Evolutionary conservation across 1,284 basidiomycete species (phyloP).

Genomic region (Rhizoctonia solani): DNA sequence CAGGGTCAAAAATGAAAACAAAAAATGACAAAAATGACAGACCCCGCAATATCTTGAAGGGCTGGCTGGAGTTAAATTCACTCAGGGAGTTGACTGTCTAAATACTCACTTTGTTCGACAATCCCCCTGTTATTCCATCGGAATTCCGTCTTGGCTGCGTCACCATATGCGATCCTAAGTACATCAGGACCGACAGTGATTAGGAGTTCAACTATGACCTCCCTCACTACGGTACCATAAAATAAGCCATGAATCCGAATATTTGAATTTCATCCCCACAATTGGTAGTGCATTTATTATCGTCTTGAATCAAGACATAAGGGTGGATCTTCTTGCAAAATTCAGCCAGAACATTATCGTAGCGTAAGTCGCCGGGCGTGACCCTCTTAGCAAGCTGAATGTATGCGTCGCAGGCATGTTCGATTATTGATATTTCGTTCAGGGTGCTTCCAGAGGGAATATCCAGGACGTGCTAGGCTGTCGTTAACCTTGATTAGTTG

Average conservation of each 20-base stretch:
- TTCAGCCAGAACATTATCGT: neutral
- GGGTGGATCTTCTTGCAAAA: conserved; percentile 9
- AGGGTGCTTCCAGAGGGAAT: neutral
- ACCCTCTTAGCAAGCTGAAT: neutral
- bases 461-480: neutral
- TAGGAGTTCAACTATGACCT: neutral
- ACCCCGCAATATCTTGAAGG: conserved; percentile 3
- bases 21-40: neutral
- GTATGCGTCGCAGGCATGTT: conserved; percentile 20
- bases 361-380: neutral
- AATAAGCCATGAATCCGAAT: neutral
- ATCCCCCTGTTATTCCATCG: neutral
- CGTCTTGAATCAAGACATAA: neutral
- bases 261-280: neutral
- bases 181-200: neutral
- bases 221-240: neutral
- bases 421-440: neutral
- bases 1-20: neutral
- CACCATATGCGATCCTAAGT: neutral
- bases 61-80: neutral
- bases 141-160: neutral
- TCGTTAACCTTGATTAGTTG: neutral
- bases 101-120: neutral
- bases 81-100: neutral
- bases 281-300: neutral